These are phyloP conservation scores for Microstroma glucosiphilum DNA, from an alignment of 1,284 basidiomycete genomes.

Conservation along the genomic window DNA sequence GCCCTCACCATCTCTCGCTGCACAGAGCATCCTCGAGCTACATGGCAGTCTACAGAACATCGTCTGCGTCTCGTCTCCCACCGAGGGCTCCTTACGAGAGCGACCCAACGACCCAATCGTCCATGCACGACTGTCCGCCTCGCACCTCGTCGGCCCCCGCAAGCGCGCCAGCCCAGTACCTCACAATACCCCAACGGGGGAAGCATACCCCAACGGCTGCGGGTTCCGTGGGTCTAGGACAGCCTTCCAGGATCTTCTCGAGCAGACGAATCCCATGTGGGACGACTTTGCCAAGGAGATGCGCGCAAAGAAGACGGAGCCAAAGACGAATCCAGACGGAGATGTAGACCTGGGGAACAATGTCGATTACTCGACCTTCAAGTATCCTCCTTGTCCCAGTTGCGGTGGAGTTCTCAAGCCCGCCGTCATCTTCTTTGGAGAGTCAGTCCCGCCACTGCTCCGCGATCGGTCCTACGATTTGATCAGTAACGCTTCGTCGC, in stretches of 20 bases:
- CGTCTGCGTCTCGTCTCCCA: constrained; percentile 19
- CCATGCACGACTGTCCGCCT: constrained; percentile 7
- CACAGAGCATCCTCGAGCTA: constrained; percentile 42
- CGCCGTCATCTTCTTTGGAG: constrained; percentile 48
- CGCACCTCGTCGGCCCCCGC: constrained; percentile 22
- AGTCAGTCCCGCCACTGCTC: constrained; percentile 37
- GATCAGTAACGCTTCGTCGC: constrained; percentile 26
- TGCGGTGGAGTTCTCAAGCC: constrained; percentile 50
- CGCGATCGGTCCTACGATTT: constrained; percentile 26
- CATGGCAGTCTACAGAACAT: constrained; percentile 32
- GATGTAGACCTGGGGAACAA: constrained; percentile 40
- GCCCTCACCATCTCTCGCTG: constrained; percentile 26
- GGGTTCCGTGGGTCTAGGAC: constrained; percentile 37
- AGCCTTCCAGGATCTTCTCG: constrained; percentile 42
- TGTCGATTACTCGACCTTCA: constrained; percentile 45
- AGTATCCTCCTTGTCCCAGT: constrained; percentile 42
- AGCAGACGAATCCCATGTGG: constrained; percentile 43
- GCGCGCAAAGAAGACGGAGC: constrained; percentile 26
- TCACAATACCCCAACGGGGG: constrained; percentile 24
- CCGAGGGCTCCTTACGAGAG: constrained; percentile 2
- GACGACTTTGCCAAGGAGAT: constrained; percentile 33
- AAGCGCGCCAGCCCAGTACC: constrained; percentile 17
- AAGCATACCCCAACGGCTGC: constrained; percentile 33
- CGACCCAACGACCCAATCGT: constrained; percentile 2
- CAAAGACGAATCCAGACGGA: constrained; percentile 49